Conservation (phyloP, 768 basidiomycete species). For the Calocybe cyanea region DNA sequence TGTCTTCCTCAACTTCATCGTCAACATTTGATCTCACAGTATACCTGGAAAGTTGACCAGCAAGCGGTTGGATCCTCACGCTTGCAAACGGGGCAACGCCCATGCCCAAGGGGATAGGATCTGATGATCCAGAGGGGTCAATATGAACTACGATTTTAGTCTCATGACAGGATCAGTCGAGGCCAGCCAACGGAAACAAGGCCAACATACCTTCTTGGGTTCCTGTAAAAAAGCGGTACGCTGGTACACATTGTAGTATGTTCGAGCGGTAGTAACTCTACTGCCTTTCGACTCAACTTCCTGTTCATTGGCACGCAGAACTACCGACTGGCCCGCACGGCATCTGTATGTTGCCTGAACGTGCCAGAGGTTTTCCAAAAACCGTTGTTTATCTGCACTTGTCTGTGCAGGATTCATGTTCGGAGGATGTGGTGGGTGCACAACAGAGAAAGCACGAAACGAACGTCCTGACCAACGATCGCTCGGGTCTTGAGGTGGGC, state of each 20-base stretch:
- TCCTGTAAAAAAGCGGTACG: conserved; percentile 76
- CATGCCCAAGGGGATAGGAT: conserved; percentile 73
- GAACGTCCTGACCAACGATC: conserved; percentile 88
- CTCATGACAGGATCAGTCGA: conserved; percentile 34
- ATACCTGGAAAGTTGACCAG: conserved; percentile 78
- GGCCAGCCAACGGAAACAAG: not conserved
- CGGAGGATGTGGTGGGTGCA: conserved; percentile 66
- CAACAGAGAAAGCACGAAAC: conserved; percentile 75
- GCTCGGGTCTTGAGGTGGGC: conserved; percentile 73
- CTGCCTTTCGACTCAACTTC: conserved; percentile 71
- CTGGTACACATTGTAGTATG: conserved; percentile 90
- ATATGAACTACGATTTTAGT: conserved; percentile 88
- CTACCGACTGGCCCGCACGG: conserved; percentile 67
- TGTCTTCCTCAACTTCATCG: conserved; percentile 78
- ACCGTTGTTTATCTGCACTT: conserved; percentile 69
- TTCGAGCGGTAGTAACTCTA: conserved; percentile 61
- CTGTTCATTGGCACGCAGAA: conserved; percentile 64
- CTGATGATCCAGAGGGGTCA: conserved; percentile 70
- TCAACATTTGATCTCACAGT: conserved; percentile 70
- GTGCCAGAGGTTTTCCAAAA: conserved; percentile 87
- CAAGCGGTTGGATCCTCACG: conserved; percentile 78
- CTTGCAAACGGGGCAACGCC: conserved; percentile 71
- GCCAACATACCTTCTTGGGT: conserved; percentile 62
- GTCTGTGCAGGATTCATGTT: conserved; percentile 65
- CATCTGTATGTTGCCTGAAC: conserved; percentile 81